Evolutionary conservation across 2,329 filamentous ascomycete genomes (phyloP), one percentile per base, ranked within the genome.

Genomic region (Phialemonium atrogriseum): DNA sequence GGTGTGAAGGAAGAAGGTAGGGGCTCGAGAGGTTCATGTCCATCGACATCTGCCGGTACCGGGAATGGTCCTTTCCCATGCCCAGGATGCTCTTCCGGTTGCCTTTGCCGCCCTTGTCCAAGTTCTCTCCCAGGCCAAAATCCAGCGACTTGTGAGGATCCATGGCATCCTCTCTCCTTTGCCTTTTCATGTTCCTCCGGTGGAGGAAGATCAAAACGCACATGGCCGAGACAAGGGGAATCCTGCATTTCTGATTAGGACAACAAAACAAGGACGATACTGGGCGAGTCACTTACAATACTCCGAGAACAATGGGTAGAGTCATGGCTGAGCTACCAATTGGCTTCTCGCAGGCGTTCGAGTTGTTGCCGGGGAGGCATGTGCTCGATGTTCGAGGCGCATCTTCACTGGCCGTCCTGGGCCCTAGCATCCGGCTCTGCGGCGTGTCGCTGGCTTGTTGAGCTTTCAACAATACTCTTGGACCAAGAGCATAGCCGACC

Each of bases 61-160:
- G 58, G 30, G 56, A 54, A 43, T 61, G 58, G 14, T 60, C 55
- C 52, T 77, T 77, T 49, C 84, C 69, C 16, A 64, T 69, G 27
- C 68, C 76, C 64, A 62, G 52, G 3, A 52, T 49, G 33, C 56
- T 64, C 47, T 61, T 64, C 42, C 64, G 64, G 43, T 64, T 69
- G 24, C 51, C 50, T 37, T 64, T 64, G 27, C 42, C 40, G n/a
- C 38, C 42, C 30, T 32, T 41, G 45, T 15, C 34, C 36, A 43
- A 32, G 19, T 63, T 56, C 35, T 81, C 60, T 22, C 61, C 85
- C 50, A 95, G 59, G 21, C 91, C 91, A 52, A 95, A 98, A 55
- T 98, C 91, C 51, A 96, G 70, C 1, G 86, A 91, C 51, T 82
- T 88, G 58, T 93, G 85, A 44, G 85, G 84, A 56, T 95, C 88